These are phyloP conservation scores for Solanum dulcamara DNA, from an alignment of 257 asterid genomes.

Conservation along the genomic window DNA sequence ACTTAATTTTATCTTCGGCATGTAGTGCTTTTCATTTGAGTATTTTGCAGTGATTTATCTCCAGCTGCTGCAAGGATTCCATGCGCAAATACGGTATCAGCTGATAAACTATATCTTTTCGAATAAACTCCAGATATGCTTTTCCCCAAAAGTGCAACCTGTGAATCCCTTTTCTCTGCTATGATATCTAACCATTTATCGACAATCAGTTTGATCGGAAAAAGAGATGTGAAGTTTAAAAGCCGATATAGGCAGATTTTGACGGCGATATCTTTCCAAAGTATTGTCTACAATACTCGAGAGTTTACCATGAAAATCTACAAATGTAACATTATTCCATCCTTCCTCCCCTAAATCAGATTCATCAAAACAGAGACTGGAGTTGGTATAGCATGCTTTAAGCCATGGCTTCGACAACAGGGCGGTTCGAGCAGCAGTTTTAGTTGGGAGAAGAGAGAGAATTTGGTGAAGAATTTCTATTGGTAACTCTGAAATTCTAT, in stretches of 20 bases:
- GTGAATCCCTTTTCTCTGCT: neutral
- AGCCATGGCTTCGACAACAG: neutral
- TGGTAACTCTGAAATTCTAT: neutral
- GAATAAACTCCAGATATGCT: neutral
- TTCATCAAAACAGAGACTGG: neutral
- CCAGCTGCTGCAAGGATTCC: neutral
- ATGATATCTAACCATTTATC: neutral
- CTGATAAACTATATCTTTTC: neutral
- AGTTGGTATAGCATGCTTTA: neutral
- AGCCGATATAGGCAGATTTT: neutral
- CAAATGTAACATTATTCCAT: neutral
- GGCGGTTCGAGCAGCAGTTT: neutral
- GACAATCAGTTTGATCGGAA: neutral
- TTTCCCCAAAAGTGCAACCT: neutral
- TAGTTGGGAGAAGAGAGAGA: neutral
- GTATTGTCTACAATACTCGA: neutral
- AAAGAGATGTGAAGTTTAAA: neutral
- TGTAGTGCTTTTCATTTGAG: neutral
- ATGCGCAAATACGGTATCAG: neutral
- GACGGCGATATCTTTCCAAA: neutral
- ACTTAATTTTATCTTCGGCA: neutral
- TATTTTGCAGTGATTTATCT: neutral
- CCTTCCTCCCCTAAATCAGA: neutral
- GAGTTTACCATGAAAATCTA: neutral
- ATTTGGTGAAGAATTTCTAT: neutral